A percentile compares a stretch with the other conserved stretches of the same genome.
Conservation (phyloP, 331 rosid species). For the Arachis monticola region DNA sequence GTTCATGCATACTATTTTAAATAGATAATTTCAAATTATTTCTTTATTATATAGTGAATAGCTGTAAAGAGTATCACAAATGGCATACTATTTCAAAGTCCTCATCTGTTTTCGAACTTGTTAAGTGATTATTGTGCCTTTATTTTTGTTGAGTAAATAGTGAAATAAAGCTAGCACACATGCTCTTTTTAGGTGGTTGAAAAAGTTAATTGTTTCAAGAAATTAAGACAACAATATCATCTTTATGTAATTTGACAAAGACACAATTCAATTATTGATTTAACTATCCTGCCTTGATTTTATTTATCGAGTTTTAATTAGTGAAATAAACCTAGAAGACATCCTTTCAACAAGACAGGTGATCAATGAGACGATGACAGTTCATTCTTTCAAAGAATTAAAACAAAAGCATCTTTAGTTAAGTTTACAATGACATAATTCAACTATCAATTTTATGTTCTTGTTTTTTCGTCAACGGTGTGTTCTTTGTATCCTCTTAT, state of each 20-base stretch:
- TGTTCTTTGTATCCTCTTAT: no score
- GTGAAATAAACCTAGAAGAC: no score
- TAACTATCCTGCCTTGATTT: no score
- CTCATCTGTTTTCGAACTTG: background rate
- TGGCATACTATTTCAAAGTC: background rate
- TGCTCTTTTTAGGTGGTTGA: background rate
- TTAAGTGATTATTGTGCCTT: background rate
- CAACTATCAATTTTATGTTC: no score
- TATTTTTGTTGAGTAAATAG: background rate
- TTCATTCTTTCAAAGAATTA: no score
- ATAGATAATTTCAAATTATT: background rate
- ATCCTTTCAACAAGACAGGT: no score
- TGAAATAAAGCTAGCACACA: background rate
- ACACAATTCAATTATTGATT: background rate
- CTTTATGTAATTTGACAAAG: background rate
- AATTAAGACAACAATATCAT: background rate
- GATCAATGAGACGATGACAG: no score
- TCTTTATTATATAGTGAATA: background rate
- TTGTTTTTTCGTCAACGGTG: no score
- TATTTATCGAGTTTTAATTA: no score
- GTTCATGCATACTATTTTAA: constrained; percentile 17
- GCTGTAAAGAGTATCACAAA: constrained; percentile 4
- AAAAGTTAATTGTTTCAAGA: background rate
- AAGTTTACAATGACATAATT: no score
- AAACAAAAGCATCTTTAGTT: no score